Conservation (phyloP, 176 grass and related monocot species). For the Eleusine coracana region DNA sequence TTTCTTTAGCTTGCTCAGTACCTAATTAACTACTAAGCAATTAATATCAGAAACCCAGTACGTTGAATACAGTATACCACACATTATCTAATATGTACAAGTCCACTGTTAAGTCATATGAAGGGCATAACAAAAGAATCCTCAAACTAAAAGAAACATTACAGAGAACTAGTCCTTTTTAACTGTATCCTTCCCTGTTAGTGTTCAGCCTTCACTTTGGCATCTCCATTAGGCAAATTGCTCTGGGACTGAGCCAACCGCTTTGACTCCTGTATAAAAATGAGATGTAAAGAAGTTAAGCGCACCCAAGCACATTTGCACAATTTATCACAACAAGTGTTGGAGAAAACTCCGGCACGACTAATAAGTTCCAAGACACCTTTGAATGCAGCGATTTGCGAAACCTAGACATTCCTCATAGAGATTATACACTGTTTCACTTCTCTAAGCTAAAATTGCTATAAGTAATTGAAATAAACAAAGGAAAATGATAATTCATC, state of each 20-base stretch:
- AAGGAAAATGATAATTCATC: background rate
- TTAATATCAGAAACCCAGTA: background rate
- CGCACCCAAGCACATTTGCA: background rate
- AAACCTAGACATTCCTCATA: background rate
- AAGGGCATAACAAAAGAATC: constrained; percentile 19
- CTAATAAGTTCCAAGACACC: background rate
- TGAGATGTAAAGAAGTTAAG: constrained; percentile 7
- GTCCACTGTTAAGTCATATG: constrained; percentile 21
- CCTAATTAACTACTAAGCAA: background rate
- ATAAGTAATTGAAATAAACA: background rate
- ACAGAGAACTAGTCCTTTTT: constrained; percentile 10
- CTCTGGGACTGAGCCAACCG: constrained; percentile 74
- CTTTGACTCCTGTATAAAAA: constrained; percentile 69
- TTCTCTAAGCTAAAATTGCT: background rate
- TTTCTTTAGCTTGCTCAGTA: constrained; percentile 6
- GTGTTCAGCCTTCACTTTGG: constrained; percentile 79
- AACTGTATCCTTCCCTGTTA: constrained; percentile 38
- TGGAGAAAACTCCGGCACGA: background rate
- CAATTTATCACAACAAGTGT: constrained; percentile 9
- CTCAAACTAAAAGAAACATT: constrained; percentile 20
- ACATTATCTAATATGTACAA: constrained; percentile 30
- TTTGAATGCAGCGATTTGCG: background rate
- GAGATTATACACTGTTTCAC: background rate
- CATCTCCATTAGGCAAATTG: constrained; percentile 81
- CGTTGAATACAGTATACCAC: constrained; percentile 9